Conservation (phyloP, 2,329 filamentous ascomycete genomes). For the Botrytis aclada region DNA sequence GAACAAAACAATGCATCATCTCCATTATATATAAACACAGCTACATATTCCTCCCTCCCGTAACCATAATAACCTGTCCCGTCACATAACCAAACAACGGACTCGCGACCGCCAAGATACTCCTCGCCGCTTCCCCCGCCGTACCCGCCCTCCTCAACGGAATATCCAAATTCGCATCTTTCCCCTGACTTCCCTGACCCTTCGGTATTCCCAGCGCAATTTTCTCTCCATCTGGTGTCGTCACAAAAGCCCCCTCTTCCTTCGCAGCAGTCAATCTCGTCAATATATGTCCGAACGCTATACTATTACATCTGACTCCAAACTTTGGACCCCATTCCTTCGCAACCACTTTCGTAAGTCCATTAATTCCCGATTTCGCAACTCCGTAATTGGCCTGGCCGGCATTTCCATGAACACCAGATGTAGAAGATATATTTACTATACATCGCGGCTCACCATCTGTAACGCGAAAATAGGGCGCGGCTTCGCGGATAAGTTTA, state of each 20-base stretch:
- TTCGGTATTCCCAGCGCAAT: constrained; percentile 72
- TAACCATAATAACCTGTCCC: constrained; percentile 84
- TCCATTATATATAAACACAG: neutral
- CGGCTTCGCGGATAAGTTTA: constrained; percentile 73
- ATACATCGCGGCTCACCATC: constrained; percentile 76
- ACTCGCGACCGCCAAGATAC: constrained; percentile 74
- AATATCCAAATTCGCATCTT: constrained; percentile 62
- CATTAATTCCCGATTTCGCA: constrained; percentile 79
- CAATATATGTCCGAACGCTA: constrained; percentile 79
- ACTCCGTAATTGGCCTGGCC: constrained; percentile 88
- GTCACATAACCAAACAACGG: constrained; percentile 81
- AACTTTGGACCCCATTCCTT: constrained; percentile 88
- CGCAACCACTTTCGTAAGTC: constrained; percentile 83
- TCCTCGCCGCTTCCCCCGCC: constrained; percentile 75
- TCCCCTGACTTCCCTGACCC: constrained; percentile 47
- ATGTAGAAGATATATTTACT: constrained; percentile 81
- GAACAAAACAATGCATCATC: neutral
- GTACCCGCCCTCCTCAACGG: constrained; percentile 73
- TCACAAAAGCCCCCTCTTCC: constrained; percentile 77
- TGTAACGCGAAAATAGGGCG: constrained; percentile 82
- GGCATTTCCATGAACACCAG: constrained; percentile 80
- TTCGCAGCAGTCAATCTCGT: constrained; percentile 81
- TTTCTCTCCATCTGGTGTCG: constrained; percentile 71
- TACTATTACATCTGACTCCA: constrained; percentile 77
- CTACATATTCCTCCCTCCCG: constrained; percentile 67